Base-by-base conservation (phyloP, 768 basidiomycete species). In the Aureoboletus auriporus region DNA sequence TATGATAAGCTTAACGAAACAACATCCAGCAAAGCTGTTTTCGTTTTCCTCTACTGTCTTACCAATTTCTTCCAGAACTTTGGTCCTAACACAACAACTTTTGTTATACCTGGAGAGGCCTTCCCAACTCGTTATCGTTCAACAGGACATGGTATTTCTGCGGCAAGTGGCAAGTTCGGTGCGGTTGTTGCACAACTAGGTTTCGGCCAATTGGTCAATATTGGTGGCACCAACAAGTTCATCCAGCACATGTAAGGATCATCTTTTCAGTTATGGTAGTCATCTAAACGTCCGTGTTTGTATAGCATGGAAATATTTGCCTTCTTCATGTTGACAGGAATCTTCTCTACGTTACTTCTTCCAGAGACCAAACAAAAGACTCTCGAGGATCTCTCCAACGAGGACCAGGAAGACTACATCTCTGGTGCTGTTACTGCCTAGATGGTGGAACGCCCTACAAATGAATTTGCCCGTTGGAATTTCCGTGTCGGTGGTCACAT, bases 21-120 rank as follows among this genome's bases (percentile, higher is more conserved):
- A 2, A 4, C 55, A 3, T 10, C 63, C 2, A 64, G 69, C 16
- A 74, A 42, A 13, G 79, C 80, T 31, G 87, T 75, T 2, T 91
- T 93, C 64, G 82, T 89, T 42, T 84, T 86, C 71, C 77, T 89
- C 26, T 93, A 92, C 71, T 88, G 88, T 63, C 71, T 93, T n/a
- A 78, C 88, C 58, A 86, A 88, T 64, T 90, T 90, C 72, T 89
- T 91, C 84, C 85, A 89, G 71, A 92, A 92, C 69, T 92, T 90
- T 53, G 89, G 87, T 2, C 86, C 84, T 9, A 89, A 90, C 57
- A 78, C 77, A 0, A 91, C 87, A 1, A 90, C 89, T 0, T 92
- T 93, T 65, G 50, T 91, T 46, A 71, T 91, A 4, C 89, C 90
- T 0, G 88, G 86, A 54, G 91, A 93, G 63, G 77, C 73, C 23